These are phyloP conservation scores for Agaricus bisporus DNA, from an alignment of 768 basidiomycete genomes.

Conservation along the genomic window DNA sequence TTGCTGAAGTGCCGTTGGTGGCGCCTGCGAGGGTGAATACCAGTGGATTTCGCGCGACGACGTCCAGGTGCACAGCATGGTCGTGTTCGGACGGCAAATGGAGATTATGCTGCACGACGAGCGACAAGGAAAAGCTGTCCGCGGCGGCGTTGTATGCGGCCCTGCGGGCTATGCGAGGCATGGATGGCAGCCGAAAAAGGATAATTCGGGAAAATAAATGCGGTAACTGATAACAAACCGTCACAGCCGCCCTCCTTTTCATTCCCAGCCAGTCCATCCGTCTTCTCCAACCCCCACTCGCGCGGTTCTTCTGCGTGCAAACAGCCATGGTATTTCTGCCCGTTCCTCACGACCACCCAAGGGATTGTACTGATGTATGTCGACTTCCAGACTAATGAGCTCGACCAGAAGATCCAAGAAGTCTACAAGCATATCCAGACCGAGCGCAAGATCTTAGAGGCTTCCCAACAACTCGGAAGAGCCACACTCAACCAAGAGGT, in stretches of 20 bases:
- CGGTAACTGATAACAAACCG: slow-evolving; percentile 15
- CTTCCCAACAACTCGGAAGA: slow-evolving; percentile 66
- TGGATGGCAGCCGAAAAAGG: slow-evolving; percentile 7
- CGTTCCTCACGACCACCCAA: background rate
- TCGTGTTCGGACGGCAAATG: background rate
- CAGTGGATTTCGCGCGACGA: slow-evolving; percentile 1
- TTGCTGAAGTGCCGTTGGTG: slow-evolving; percentile 36
- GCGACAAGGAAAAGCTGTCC: slow-evolving; percentile 7
- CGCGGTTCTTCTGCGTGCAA: slow-evolving; percentile 17
- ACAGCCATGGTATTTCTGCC: slow-evolving; percentile 20
- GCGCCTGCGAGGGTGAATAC: slow-evolving; percentile 47
- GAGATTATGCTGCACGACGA: slow-evolving; percentile 8
- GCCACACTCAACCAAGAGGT: slow-evolving; percentile 88
- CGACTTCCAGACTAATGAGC: slow-evolving; percentile 45
- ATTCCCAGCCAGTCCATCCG: slow-evolving; percentile 23
- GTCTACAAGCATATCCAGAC: slow-evolving; percentile 87
- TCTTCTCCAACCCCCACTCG: slow-evolving; percentile 14
- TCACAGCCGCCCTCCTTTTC: slow-evolving; percentile 16
- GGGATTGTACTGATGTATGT: slow-evolving; percentile 18
- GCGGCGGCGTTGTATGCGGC: slow-evolving; percentile 11
- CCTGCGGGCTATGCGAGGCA: slow-evolving; percentile 12
- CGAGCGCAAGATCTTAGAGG: slow-evolving; percentile 90
- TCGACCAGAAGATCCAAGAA: slow-evolving; percentile 93
- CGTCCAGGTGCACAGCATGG: background rate
- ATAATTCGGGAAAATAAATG: slow-evolving; percentile 11